Percentiles rank a stretch among this genome's conserved stretches.
These are phyloP conservation scores for Boletus rubroflammeus DNA, from an alignment of 768 basidiomycete genomes.

Conservation along the genomic window DNA sequence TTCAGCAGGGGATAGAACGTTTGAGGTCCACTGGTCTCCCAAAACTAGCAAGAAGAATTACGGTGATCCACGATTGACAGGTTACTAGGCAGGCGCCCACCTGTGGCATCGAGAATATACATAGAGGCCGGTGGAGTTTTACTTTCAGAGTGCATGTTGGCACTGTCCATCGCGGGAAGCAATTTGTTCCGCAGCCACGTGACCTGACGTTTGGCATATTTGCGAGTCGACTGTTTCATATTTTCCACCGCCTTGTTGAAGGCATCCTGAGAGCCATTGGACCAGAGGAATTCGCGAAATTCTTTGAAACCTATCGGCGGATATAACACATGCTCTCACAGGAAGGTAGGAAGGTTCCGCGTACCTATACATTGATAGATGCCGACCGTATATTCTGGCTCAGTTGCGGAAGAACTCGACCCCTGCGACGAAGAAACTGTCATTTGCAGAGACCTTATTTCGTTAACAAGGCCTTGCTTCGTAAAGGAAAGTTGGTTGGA, in stretches of 20 bases:
- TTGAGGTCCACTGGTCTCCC: constrained; percentile 53
- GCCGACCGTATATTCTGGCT: constrained; percentile 66
- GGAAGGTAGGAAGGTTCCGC: constrained; percentile 9
- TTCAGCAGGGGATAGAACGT: constrained; percentile 52
- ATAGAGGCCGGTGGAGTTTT: constrained; percentile 31
- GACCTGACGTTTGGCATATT: constrained; percentile 89
- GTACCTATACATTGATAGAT: constrained; percentile 94
- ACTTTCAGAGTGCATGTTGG: constrained; percentile 35
- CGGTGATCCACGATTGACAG: neutral
- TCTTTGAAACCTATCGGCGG: constrained; percentile 78
- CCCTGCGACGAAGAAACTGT: constrained; percentile 13
- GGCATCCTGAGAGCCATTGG: constrained; percentile 36
- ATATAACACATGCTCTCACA: constrained; percentile 5
- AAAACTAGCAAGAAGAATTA: constrained; percentile 36
- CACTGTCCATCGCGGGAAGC: constrained; percentile 62
- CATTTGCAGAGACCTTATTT: constrained; percentile 57
- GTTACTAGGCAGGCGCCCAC: constrained; percentile 34
- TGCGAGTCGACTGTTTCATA: constrained; percentile 84
- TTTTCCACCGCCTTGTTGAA: constrained; percentile 61
- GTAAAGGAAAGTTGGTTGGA: constrained; percentile 7
- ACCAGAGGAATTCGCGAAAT: constrained; percentile 66
- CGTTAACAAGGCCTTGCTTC: constrained; percentile 76
- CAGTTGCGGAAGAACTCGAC: neutral
- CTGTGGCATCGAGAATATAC: constrained; percentile 69
- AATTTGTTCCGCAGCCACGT: constrained; percentile 92